Evolutionary conservation across 2,329 filamentous ascomycete species (phyloP).

Genomic region (Pyrenochaeta sp.): DNA sequence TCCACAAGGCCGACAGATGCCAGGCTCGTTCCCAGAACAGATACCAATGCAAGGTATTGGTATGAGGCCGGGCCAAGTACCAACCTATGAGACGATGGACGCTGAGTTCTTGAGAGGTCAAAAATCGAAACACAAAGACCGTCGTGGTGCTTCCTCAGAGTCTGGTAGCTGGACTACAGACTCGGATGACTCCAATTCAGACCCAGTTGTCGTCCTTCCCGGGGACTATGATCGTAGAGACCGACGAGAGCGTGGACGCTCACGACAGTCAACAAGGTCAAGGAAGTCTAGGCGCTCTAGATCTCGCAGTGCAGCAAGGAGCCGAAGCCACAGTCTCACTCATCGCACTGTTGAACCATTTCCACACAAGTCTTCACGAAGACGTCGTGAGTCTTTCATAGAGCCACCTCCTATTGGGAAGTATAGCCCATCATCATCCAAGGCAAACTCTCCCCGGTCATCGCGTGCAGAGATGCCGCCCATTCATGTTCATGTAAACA

Average conservation of each 20-base stretch:
- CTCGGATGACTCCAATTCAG: slow-evolving; percentile 20
- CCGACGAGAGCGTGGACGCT: slow-evolving; percentile 20
- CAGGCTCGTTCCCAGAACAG: slow-evolving; percentile 22
- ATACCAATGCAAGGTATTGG: slow-evolving; percentile 6
- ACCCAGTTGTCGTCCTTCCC: slow-evolving; percentile 27
- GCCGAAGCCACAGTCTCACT: slow-evolving; percentile 16
- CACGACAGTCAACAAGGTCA: slow-evolving; percentile 13
- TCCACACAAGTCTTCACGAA: slow-evolving; percentile 15
- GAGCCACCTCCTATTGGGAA: slow-evolving; percentile 26
- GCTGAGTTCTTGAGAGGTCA: slow-evolving; percentile 18
- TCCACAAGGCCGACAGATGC: slow-evolving; percentile 18
- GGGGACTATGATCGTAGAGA: slow-evolving; percentile 23
- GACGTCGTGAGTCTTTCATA: slow-evolving; percentile 15
- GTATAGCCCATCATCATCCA: slow-evolving; percentile 21
- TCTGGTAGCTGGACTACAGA: slow-evolving; percentile 28
- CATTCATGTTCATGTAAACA: slow-evolving; percentile 30
- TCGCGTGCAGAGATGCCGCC: slow-evolving; percentile 21
- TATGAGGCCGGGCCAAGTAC: slow-evolving; percentile 12
- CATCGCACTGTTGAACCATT: slow-evolving; percentile 11
- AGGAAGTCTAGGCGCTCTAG: slow-evolving; percentile 17
- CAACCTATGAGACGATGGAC: slow-evolving; percentile 11
- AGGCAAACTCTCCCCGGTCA: slow-evolving; percentile 23
- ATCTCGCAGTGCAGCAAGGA: slow-evolving; percentile 17
- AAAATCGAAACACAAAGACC: slow-evolving; percentile 21
- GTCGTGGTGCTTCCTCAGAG: slow-evolving; percentile 9